Evolutionary conservation across 257 asterid species (phyloP).

Genomic region (Fraxinus excelsior): DNA sequence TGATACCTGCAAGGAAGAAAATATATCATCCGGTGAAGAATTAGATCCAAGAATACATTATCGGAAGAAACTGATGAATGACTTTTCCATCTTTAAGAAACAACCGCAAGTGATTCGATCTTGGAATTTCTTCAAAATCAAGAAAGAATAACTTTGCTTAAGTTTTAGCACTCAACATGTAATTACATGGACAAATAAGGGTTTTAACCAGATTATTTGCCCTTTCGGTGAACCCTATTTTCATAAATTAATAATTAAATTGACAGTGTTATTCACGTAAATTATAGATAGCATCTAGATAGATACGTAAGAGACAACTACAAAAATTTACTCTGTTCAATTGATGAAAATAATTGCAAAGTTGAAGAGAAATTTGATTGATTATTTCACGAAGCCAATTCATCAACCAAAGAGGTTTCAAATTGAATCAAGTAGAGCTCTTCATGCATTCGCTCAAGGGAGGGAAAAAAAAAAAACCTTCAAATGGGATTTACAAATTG

Average conservation of each 20-base stretch:
- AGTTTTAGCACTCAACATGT: not conserved
- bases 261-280: not conserved
- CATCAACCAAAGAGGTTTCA: not conserved
- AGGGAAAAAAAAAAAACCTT: not conserved
- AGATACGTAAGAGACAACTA: not conserved
- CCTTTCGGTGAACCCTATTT: not conserved
- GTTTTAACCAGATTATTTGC: not conserved
- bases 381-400: not conserved
- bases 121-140: not conserved
- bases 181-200: not conserved
- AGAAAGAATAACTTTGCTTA: not conserved
- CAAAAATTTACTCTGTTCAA: not conserved
- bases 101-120: not conserved
- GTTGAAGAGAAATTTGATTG: not conserved
- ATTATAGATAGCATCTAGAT: not conserved
- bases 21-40: not conserved
- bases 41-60: not conserved
- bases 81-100: not conserved
- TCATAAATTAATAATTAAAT: not conserved
- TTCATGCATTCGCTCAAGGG: no score
- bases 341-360: not conserved
- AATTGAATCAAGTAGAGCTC: not conserved
- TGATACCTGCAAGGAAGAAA: slow-evolving; percentile 39
- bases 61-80: not conserved
- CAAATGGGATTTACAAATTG: not conserved